A percentile compares a stretch with the other conserved stretches of the same genome.
Conservation (phyloP, 352 stramenopile species). For the Globisporangium okanoganense region DNA sequence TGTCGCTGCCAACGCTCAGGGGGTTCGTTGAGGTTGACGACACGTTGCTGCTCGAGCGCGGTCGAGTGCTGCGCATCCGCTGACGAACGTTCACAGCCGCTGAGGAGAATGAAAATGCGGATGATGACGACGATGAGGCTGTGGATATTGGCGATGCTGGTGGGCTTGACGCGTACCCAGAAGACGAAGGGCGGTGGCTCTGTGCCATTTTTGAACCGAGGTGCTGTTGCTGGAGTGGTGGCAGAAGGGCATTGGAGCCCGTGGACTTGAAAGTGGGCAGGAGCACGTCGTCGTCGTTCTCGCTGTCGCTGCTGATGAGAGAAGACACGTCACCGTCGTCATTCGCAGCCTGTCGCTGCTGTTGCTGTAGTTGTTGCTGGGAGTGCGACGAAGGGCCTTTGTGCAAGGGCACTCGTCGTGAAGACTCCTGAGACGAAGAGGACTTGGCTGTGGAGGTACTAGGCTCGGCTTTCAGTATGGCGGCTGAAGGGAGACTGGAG, state of each 20-base stretch:
- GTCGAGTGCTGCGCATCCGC: neutral
- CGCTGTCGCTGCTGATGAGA: conserved; percentile 78
- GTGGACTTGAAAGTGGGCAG: conserved; percentile 51
- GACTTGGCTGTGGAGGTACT: neutral
- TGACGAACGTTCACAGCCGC: conserved; percentile 1
- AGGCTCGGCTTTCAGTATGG: neutral
- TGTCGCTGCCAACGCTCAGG: conserved; percentile 26
- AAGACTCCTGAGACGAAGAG: neutral
- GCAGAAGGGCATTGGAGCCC: neutral
- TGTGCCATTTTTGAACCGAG: neutral
- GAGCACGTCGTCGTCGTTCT: conserved; percentile 66
- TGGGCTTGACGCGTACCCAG: conserved; percentile 33
- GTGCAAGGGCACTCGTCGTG: neutral
- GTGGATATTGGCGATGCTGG: conserved; percentile 46
- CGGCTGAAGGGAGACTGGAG: conserved; percentile 8
- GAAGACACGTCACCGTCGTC: conserved; percentile 65
- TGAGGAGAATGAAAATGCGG: conserved; percentile 21
- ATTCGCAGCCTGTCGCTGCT: conserved; percentile 4
- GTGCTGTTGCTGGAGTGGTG: conserved; percentile 3
- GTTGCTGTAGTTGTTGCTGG: neutral
- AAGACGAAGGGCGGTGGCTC: neutral
- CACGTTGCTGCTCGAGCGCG: conserved; percentile 19
- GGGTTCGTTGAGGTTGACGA: conserved; percentile 31
- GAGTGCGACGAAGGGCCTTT: neutral
- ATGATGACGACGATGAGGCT: conserved; percentile 36